Conservation (phyloP, 2,329 filamentous ascomycete genomes). For the Byssoonygena ceratinophila region DNA sequence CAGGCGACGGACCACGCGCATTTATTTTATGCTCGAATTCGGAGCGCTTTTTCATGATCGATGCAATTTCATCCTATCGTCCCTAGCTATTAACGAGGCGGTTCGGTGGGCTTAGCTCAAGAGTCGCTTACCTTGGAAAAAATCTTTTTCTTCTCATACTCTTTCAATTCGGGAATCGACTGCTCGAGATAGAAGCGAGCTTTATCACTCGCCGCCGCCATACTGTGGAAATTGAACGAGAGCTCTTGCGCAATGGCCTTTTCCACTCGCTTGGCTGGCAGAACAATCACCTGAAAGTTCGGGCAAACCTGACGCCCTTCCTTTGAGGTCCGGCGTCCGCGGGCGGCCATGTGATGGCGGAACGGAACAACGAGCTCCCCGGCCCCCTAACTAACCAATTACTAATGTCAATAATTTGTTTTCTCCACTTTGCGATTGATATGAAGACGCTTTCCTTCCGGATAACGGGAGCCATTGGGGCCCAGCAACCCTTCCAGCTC, state of each 20-base stretch:
- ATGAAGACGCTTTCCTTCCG: constrained; percentile 1
- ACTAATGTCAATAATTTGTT: no score
- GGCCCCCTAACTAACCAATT: no score
- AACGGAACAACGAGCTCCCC: constrained; percentile 9
- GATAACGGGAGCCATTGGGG: background rate
- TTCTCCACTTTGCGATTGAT: background rate
- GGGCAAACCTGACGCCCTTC: no score
- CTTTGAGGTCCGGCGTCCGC: no score
- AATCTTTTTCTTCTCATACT: constrained; percentile 83
- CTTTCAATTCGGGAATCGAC: constrained; percentile 79
- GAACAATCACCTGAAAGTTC: no score
- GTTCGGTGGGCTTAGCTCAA: background rate
- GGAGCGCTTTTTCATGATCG: constrained; percentile 79
- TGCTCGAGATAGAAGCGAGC: constrained; percentile 92
- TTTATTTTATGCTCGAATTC: constrained; percentile 89
- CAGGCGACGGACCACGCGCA: constrained; percentile 61
- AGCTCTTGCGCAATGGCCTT: background rate
- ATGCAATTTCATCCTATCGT: constrained; percentile 79
- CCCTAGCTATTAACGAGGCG: no score
- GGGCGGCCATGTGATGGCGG: no score
- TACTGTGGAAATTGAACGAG: constrained; percentile 29
- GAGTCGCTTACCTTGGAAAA: constrained; percentile 57
- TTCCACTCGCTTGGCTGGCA: background rate
- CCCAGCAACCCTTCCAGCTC: background rate
- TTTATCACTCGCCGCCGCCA: constrained; percentile 83